phyloP scores from a whole-genome alignment of 331 rosid species.

The Acacia concinna region DNA sequence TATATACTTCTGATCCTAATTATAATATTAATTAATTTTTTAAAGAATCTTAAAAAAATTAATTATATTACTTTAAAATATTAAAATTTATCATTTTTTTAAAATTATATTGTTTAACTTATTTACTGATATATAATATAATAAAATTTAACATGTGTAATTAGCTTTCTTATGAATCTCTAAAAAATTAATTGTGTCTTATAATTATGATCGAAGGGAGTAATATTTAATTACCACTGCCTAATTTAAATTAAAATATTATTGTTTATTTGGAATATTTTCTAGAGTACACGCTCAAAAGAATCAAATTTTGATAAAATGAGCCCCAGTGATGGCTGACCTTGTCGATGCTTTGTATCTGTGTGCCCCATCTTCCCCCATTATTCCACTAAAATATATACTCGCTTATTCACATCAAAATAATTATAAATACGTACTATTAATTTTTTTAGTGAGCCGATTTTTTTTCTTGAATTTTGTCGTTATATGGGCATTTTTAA shows the following conservation, averaged over 20 bases:
- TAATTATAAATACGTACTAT: neutral
- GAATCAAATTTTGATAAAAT: neutral
- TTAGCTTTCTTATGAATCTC: too few relatives aligned
- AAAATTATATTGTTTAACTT: too few relatives aligned
- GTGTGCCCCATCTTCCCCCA: neutral
- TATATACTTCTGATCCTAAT: too few relatives aligned
- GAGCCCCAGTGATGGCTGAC: neutral
- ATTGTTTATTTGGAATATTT: neutral
- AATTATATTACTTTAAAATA: too few relatives aligned
- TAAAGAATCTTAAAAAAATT: too few relatives aligned
- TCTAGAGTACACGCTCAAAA: neutral
- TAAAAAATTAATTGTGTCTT: too few relatives aligned
- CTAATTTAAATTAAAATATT: neutral
- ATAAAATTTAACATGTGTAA: too few relatives aligned
- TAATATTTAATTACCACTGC: too few relatives aligned
- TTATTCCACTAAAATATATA: neutral
- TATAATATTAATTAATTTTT: too few relatives aligned
- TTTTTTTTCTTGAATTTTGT: neutral
- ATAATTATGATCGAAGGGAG: too few relatives aligned
- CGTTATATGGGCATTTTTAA: neutral
- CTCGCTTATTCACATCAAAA: neutral
- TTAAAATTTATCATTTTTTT: too few relatives aligned
- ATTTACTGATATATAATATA: too few relatives aligned
- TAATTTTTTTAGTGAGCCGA: neutral
- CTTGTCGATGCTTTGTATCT: neutral